Base-by-base conservation (phyloP, 2,329 filamentous ascomycete species). In the Phaeosphaeriaceae sp. region DNA sequence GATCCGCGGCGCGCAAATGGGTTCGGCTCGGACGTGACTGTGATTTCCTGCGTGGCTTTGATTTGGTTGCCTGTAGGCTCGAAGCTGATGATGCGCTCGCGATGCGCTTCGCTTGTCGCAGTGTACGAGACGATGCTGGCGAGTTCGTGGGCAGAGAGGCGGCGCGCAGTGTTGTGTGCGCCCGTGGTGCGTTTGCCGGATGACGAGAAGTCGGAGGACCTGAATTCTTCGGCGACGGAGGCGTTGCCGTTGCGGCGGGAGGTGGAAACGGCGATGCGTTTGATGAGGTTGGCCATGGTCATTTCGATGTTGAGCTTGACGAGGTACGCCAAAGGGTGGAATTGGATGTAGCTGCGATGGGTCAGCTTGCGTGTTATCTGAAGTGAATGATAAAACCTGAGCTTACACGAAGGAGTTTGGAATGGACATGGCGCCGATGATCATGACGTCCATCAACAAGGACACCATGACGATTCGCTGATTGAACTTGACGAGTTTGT, bases 281-380 rank as follows among this genome's bases (percentile, higher is more conserved):
- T 78, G 58, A 84, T 82, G 20, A 85, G 77, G 53, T 82, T 80
- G 58, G 83, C 82, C 79, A 85, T 82, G 52, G 79, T 80, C 78
- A 84, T 81, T 64, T 84, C 82, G 66, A 85, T 83, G 62, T 83
- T 78, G 22, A 84, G 74, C 61, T 84, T 84, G 58, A 82, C 72
- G 21, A 82, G 71, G 65, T 82, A 84, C 6, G 78, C 82, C 3
- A 85, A 72, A 0, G 83, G 83, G 55, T 83, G 81, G 62, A 83
- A 81, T 65, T 83, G 81, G 25, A 83, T 76, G 67, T 83, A 84
- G 22, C 75, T 78, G 45, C 42, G 13, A 17, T 13, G 17, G 1
- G 25, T 58, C 27, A 60, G 56, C 25, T 57, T 7, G n/a, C n/a
- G n/a, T n/a, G n/a, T n/a, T n/a, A n/a, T n/a, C n/a, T n/a, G n/a